Evolutionary conservation across 2,329 filamentous ascomycete genomes (phyloP), one percentile per base, ranked within the genome.

Genomic region (Metarhizium humberi): DNA sequence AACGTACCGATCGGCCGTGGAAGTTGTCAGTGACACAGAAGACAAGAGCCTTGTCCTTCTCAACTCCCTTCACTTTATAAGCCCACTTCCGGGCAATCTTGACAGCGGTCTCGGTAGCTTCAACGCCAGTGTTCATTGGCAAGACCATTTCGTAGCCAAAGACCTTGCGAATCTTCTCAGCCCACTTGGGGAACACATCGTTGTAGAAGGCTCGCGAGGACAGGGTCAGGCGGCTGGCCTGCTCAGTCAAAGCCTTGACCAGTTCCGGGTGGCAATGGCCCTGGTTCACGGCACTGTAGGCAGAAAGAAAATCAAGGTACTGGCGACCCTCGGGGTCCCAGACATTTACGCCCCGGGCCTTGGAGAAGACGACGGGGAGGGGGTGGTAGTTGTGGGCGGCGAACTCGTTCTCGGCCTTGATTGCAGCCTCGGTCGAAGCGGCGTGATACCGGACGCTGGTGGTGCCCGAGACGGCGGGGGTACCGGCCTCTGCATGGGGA

Each of bases 321-420:
- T 96, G 86, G 64, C 86, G 88, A 67, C 89, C 91, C 77, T 99
- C 94, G 18, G 94, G 94, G 69, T 99, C 94, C 92, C 94, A 99
- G 56, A 97, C 94, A 58, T 88, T 86, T 67, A 87, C 87, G 51
- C 92, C 94, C 64, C 86, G 81, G 46, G 91, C 94, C 61, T 85
- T 84, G 55, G 92, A 80, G 72, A 97, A 96, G 68, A 96, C 94
- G 57, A 99, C 86, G 45, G 94, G 94, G 2, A 99, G 82, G 16
- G 94, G 94, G 73, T 97, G 92, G 79, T 99, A 99, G 79, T 99
- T 99, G 82, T 99, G 94, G 51, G 94, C 94, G 51, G 94, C 94
- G 71, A 83, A 92, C 69, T 88, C 78, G 66, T 89, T 79, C 76
- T 99, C 94, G 53, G 85, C 76, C 53, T 84, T 75, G 70, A 96